phyloP scores from a whole-genome alignment of 1,139 yeast genomes.

The Yamadazyma dushanensis region DNA sequence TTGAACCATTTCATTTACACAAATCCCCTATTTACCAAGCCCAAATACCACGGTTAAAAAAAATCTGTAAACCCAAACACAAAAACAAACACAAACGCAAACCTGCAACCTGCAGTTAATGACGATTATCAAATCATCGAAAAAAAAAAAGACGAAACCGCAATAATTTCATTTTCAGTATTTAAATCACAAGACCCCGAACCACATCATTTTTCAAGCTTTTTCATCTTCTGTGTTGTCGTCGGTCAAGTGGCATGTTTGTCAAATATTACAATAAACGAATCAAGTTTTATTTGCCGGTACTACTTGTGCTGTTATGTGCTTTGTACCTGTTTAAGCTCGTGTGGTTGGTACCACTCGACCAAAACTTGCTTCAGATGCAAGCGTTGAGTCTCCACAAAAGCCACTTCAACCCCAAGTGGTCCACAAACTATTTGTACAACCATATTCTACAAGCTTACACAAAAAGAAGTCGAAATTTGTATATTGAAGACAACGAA shows the following conservation, averaged over 20 bases:
- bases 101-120: no score
- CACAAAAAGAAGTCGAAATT: conserved; percentile 2
- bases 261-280: conserved; percentile 22
- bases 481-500: conserved; percentile 5
- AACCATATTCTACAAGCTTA: conserved; percentile 12
- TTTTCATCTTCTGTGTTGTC: no score
- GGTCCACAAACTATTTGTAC: conserved; percentile 22
- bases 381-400: conserved; percentile 25
- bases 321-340: conserved; percentile 16
- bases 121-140: no score
- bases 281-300: conserved; percentile 19
- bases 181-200: no score
- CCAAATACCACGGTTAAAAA: no score
- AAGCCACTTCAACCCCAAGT: conserved; percentile 31
- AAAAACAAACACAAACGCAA: no score
- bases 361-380: conserved; percentile 24
- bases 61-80: no score
- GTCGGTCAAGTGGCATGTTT: neutral
- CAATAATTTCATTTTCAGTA: no score
- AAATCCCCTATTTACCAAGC: no score
- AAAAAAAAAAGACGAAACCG: no score
- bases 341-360: conserved; percentile 17
- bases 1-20: no score
- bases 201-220: neutral
- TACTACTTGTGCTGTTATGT: conserved; percentile 17